Conservation (phyloP, 2,329 filamentous ascomycete species). For the Rhexocercosporidium sp. region DNA sequence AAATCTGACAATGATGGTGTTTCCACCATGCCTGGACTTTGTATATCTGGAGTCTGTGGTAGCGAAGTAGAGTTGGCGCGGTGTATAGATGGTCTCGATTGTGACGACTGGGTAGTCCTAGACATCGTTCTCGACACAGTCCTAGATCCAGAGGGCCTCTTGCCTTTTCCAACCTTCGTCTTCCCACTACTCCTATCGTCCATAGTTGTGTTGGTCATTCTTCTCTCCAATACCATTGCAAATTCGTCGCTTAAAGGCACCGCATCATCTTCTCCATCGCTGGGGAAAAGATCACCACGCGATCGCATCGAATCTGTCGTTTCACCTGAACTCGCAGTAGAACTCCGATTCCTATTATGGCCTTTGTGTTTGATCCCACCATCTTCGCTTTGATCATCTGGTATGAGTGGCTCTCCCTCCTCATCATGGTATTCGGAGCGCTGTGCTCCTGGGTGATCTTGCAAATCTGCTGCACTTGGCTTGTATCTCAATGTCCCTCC, state of each 20-base stretch:
- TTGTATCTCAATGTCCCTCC: constrained; percentile 85
- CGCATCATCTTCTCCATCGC: constrained; percentile 85
- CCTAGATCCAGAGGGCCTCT: constrained; percentile 50
- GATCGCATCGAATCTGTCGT: constrained; percentile 88
- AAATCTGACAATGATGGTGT: constrained; percentile 57
- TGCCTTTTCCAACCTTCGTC: constrained; percentile 64
- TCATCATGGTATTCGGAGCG: constrained; percentile 49
- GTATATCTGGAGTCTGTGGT: constrained; percentile 41
- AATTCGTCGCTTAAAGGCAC: constrained; percentile 94
- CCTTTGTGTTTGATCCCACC: constrained; percentile 27
- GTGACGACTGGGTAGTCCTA: constrained; percentile 45
- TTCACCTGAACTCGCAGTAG: constrained; percentile 77
- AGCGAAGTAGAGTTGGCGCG: constrained; percentile 36
- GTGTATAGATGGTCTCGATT: constrained; percentile 31
- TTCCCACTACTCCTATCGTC: constrained; percentile 76
- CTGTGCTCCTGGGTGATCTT: constrained; percentile 75
- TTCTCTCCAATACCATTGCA: constrained; percentile 78
- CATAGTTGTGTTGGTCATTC: constrained; percentile 58
- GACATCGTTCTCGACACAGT: constrained; percentile 64
- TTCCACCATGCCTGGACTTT: constrained; percentile 45
- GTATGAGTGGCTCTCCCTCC: constrained; percentile 75
- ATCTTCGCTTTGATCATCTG: constrained; percentile 43
- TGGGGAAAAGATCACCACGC: constrained; percentile 87
- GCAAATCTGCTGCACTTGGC: constrained; percentile 87
- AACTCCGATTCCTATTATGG: constrained; percentile 68